Evolutionary conservation across 2,329 filamentous ascomycete species (phyloP).

Genomic region (Aspergillus udagawae): DNA sequence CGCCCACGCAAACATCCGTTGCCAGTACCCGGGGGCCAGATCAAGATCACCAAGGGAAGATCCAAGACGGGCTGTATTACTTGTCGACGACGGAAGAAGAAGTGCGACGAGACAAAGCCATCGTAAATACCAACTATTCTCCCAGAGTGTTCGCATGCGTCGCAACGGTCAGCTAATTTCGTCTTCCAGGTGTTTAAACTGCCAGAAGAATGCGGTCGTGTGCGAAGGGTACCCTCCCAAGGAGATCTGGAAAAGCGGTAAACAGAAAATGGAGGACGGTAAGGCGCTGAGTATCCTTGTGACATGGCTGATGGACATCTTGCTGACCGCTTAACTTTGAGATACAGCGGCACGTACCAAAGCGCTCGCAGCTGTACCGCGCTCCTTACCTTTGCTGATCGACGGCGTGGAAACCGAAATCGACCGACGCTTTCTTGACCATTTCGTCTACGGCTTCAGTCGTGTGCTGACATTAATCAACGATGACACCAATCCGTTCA

Average conservation of each 20-base stretch:
- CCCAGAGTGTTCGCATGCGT: constrained; percentile 3
- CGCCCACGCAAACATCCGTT: constrained; percentile 78
- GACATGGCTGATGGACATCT: background rate
- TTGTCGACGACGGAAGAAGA: constrained; percentile 59
- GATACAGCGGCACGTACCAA: constrained; percentile 27
- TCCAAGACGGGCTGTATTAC: constrained; percentile 58
- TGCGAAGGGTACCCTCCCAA: constrained; percentile 89
- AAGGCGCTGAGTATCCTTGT: constrained; percentile 6
- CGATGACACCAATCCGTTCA: constrained; percentile 79
- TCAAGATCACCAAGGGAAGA: constrained; percentile 71
- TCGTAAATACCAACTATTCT: constrained; percentile 31
- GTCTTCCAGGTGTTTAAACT: constrained; percentile 57
- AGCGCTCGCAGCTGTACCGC: constrained; percentile 33
- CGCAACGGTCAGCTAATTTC: background rate
- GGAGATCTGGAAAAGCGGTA: constrained; percentile 82
- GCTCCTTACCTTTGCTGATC: constrained; percentile 60
- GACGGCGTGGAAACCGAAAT: constrained; percentile 75
- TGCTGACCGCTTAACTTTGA: background rate
- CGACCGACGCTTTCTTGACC: constrained; percentile 75
- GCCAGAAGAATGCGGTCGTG: constrained; percentile 87
- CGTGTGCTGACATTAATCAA: constrained; percentile 77
- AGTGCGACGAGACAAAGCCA: constrained; percentile 49
- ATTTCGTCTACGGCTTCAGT: constrained; percentile 77
- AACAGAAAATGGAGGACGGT: constrained; percentile 67
- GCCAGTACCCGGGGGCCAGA: constrained; percentile 53